Base-by-base conservation (phyloP, 140 eudicot genomes). In the Anethum foeniculum region DNA sequence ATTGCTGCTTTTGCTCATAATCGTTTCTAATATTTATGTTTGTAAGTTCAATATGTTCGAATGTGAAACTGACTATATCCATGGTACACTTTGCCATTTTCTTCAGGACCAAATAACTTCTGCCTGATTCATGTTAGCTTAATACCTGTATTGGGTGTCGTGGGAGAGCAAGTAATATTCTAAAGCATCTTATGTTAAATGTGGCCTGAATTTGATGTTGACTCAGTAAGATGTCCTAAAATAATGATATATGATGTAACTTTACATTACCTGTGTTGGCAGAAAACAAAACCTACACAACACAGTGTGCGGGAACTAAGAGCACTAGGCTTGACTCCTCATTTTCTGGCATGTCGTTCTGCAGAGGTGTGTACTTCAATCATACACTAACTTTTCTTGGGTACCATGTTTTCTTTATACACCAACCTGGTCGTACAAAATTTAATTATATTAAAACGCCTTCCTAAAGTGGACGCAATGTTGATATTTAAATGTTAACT, bases 241-340 rank as follows among this genome's bases (percentile, higher is more conserved):
- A 12, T 64, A 56, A 46, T 84, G 11, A 28, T 8, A 75, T 36
- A 73, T 71, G 28, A 64, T 46, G 27, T 67, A 72, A 65, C 71
- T 75, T 77, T 46, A 18, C 25, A 12, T 64, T 30, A 47, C 67
- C 49, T 39, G 38, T n/a, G 52, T 69, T 58, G 39, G 80, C 87
- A 94, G 98, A 94, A 94, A 94, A 94, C 98, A 11, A 94, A 94
- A 85, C 98, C 98, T 83, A 94, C 98, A 41, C 98, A 94, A 71
- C 98, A 94, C 82, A 94, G 98, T 78, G 98, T 94, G 46, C 91
- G 98, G 76, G 98, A 94, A 86, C 79, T 94, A 83, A 89, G 98
- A 85, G 98, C 98, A n/a, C 86, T 94, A 80, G 98, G 98, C 62
- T 88, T 94, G 86, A 94, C 97, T 32, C 98, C 98, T 80, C 96